Evolutionary conservation across 768 basidiomycete genomes (phyloP).

Genomic region (Boletus patriciae): DNA sequence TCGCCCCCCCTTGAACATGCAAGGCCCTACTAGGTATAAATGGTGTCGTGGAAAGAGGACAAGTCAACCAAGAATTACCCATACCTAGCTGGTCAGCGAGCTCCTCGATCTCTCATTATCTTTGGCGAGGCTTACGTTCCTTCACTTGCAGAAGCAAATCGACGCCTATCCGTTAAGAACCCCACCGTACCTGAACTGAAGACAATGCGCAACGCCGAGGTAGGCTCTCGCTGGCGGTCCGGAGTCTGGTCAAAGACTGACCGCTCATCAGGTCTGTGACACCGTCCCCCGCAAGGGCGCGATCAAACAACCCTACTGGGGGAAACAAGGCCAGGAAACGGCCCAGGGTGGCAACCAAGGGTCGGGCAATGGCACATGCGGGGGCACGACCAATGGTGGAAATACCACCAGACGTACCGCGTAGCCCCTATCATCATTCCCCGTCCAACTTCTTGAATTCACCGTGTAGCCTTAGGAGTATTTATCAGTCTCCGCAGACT

Average conservation of each 20-base stretch:
- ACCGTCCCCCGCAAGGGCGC: neutral
- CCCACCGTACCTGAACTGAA: neutral
- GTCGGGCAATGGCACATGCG: neutral
- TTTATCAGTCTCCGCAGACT: neutral
- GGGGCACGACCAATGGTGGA: neutral
- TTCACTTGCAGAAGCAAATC: constrained; percentile 2
- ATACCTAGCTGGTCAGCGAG: constrained; percentile 12
- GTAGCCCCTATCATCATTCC: no score
- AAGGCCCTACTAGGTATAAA: constrained; percentile 19
- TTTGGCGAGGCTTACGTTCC: neutral
- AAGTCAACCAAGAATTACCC: constrained; percentile 1
- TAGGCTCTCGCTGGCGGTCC: neutral
- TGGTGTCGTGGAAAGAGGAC: neutral
- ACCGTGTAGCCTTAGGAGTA: constrained; percentile 8
- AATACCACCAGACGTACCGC: neutral
- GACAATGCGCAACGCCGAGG: constrained; percentile 15
- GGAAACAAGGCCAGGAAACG: rapidly evolving
- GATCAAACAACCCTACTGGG: constrained; percentile 20
- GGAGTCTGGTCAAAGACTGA: neutral
- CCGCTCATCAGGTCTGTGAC: constrained; percentile 1
- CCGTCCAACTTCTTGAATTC: neutral
- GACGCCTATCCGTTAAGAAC: neutral
- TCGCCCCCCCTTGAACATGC: neutral
- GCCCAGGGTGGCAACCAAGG: neutral
- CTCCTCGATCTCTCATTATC: neutral